Percentiles rank a stretch among this genome's conserved stretches.
phyloP scores from a whole-genome alignment of 2,329 filamentous ascomycete species.

The Daldinia sp. region DNA sequence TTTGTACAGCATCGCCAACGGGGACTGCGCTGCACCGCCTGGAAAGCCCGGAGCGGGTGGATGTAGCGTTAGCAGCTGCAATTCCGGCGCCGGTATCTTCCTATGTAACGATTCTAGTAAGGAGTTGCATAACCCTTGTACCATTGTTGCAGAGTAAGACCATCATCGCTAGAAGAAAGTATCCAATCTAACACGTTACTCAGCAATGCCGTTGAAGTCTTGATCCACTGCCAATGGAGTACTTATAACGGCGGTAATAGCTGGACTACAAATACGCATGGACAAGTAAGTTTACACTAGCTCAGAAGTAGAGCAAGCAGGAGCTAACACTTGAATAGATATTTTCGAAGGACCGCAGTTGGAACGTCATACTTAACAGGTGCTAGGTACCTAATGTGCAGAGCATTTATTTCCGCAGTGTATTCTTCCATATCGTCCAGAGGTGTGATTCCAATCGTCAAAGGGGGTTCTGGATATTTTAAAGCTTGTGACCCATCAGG shows the following conservation, averaged over 20 bases:
- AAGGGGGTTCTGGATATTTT: not conserved
- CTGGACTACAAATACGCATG: slow-evolving; percentile 33
- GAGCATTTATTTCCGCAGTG: not conserved
- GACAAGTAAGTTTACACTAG: slow-evolving; percentile 24
- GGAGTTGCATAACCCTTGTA: slow-evolving; percentile 16
- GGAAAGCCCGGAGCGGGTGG: slow-evolving; percentile 30
- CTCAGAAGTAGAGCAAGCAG: not conserved
- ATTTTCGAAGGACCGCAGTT: slow-evolving; percentile 27
- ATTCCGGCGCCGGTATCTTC: slow-evolving; percentile 28
- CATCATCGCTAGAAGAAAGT: too few relatives aligned
- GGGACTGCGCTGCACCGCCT: slow-evolving; percentile 27
- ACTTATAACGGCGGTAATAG: slow-evolving; percentile 32
- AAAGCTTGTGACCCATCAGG: not conserved
- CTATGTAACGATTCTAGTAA: slow-evolving; percentile 33
- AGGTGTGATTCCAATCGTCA: not conserved
- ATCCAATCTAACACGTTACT: not conserved
- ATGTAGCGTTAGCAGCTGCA: slow-evolving; percentile 29
- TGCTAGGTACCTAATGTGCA: slow-evolving; percentile 12
- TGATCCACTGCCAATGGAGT: slow-evolving; percentile 34
- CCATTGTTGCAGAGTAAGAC: slow-evolving; percentile 31
- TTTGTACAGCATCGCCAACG: slow-evolving; percentile 38
- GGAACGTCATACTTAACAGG: slow-evolving; percentile 37
- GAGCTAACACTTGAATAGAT: slow-evolving; percentile 25
- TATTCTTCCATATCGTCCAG: not conserved
- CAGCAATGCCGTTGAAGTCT: slow-evolving; percentile 38